Evolutionary conservation across 768 basidiomycete species (phyloP).

Genomic region (Podaxis sp.): DNA sequence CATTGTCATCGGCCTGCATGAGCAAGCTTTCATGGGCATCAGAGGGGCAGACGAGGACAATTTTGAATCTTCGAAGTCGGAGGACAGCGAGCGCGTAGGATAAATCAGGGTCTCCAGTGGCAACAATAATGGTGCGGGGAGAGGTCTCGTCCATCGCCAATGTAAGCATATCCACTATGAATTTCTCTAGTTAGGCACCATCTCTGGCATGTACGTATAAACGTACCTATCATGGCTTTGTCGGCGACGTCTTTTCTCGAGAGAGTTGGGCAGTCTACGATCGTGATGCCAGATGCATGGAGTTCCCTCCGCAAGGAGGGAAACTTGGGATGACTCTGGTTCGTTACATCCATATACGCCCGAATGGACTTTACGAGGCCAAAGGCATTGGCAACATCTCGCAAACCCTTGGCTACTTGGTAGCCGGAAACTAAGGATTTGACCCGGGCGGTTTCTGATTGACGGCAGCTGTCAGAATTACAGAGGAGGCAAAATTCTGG

Average conservation of each 20-base stretch:
- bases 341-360: slow-evolving; percentile 50
- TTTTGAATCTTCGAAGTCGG: slow-evolving; percentile 50
- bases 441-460: slow-evolving; percentile 37
- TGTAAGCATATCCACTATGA: slow-evolving; percentile 27
- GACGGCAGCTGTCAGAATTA: neutral
- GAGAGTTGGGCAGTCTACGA: slow-evolving; percentile 39
- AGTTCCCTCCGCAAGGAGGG: slow-evolving; percentile 39
- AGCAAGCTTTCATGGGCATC: slow-evolving; percentile 46
- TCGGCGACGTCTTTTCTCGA: slow-evolving; percentile 42
- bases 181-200: slow-evolving; percentile 2
- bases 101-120: slow-evolving; percentile 68
- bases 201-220: neutral
- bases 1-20: slow-evolving; percentile 50
- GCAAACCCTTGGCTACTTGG: slow-evolving; percentile 42
- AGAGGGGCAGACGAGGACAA: slow-evolving; percentile 49
- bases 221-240: slow-evolving; percentile 48
- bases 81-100: slow-evolving; percentile 60
- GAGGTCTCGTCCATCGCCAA: slow-evolving; percentile 50
- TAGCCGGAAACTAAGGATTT: slow-evolving; percentile 39
- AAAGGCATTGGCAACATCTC: slow-evolving; percentile 42
- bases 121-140: slow-evolving; percentile 51
- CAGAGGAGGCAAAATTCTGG: neutral
- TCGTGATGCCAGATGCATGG: slow-evolving; percentile 46
- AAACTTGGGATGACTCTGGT: slow-evolving; percentile 15
- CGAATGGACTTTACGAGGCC: slow-evolving; percentile 51